Conservation (phyloP, 1,139 yeast species). For the Geotrichum cucujoidarum region DNA sequence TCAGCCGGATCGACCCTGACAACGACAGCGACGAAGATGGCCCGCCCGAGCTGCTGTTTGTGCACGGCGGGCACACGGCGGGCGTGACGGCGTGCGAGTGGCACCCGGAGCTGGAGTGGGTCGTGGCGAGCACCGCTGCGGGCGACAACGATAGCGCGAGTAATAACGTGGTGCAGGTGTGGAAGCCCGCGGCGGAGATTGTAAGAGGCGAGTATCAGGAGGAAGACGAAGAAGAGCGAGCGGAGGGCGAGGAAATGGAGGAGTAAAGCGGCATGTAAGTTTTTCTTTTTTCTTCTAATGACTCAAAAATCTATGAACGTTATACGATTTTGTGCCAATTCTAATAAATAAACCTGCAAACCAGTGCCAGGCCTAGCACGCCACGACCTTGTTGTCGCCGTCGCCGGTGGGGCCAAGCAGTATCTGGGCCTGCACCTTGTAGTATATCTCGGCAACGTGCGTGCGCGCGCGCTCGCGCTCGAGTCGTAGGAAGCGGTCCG, state of each 20-base stretch:
- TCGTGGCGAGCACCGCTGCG: slow-evolving; percentile 73
- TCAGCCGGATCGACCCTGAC: slow-evolving; percentile 37
- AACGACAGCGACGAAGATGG: slow-evolving; percentile 34
- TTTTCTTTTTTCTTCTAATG: too few species aligned
- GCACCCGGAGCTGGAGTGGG: slow-evolving; percentile 77
- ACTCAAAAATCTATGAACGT: too few species aligned
- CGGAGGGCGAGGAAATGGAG: slow-evolving; percentile 21
- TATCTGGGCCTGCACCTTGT: slow-evolving; percentile 19
- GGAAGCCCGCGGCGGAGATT: slow-evolving; percentile 48
- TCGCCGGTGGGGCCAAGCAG: slow-evolving; percentile 10
- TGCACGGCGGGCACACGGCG: slow-evolving; percentile 87
- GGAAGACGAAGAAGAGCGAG: slow-evolving; percentile 36
- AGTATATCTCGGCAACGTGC: slow-evolving; percentile 16
- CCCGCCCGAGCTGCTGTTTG: slow-evolving; percentile 49
- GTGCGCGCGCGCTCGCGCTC: slow-evolving; percentile 29
- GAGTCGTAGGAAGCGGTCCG: slow-evolving; percentile 37
- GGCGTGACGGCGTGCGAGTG: slow-evolving; percentile 84
- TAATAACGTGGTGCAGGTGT: slow-evolving; percentile 80
- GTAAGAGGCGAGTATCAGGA: slow-evolving; percentile 38
- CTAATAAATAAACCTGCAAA: too few species aligned
- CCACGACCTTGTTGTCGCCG: slow-evolving; percentile 12
- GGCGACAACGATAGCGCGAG: too few species aligned
- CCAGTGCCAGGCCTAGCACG: too few species aligned
- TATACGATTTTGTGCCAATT: too few species aligned
- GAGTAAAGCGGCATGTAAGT: slow-evolving; percentile 6